Evolutionary conservation across 345 rosid genomes (phyloP), one percentile per base, ranked within the genome.

Genomic region (Arabidopsis arenosa): DNA sequence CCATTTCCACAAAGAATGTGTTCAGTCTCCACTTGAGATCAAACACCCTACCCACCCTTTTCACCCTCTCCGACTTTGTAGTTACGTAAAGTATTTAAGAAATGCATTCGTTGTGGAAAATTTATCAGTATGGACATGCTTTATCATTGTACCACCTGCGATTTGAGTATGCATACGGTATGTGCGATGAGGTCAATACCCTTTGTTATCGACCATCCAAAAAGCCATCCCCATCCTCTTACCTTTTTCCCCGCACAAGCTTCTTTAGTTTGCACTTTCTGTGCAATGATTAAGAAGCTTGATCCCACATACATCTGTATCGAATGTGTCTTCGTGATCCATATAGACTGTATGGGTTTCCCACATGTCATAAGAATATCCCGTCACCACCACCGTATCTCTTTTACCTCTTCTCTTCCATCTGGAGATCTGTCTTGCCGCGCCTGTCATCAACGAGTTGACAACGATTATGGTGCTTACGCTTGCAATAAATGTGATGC

Each of bases 361-460:
- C 52, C 52, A 2, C 52, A 15, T 17, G 63, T 55, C 30, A 69
- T 70, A 17, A 70, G 65, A 32, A 57, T 70, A 17, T 57, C 54
- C 18, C 65, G 74, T 56, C 74, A 70, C 65, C 21, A 44, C 12
- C 74, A 28, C 30, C 30, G 30, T 28, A 28, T 28, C 30, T 28
- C 30, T 28, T 28, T 28, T 28, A 28, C 30, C 30, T 28, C 30
- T 28, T 28, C 30, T 28, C 30, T 28, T 28, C 30, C 52, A n/a
- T 7, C 21, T 47, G 52, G 23, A 47, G 15, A 2, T 9, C 7
- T 47, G 52, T 15, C 52, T 47, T 47, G 23, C 10, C 10, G 52
- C 6, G 52, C 15, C 9, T 47, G 52, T 47, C 52, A 9, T 2
- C 9, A 47, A 47, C 52, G 2, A 7, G 52, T 47, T 15, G 52